Evolutionary conservation across 2,329 filamentous ascomycete genomes (phyloP), one percentile per base, ranked within the genome.

Genomic region (Curvularia verruculosa): DNA sequence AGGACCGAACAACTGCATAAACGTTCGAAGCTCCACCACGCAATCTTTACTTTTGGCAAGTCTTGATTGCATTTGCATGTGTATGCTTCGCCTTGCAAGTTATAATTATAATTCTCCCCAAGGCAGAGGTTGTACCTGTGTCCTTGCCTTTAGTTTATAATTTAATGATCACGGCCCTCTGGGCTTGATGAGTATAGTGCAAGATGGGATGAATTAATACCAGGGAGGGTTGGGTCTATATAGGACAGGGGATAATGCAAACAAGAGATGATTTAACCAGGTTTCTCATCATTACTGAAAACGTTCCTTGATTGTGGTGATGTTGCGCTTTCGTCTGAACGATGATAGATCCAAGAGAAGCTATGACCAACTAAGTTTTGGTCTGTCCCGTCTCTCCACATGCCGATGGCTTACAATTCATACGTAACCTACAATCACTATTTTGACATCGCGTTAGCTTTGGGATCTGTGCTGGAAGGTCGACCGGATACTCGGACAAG

Each of bases 1-100:
- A 78, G 50, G 64, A 75, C 49, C 69, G 72, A 57, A 60, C 60
- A 48, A 7, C 41, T 47, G 63, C 62, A 54, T 73, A 69, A 47
- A 52, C n/a, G 40, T 15, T 36, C n/a, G 18, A 39, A 55, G 28
- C 29, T 54, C 45, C 31, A 50, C 60, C 54, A 63, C 63, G 58
- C 59, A 53, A 58, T 61, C 60, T 59, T 58, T 62, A 60, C 59
- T 65, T 61, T 65, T 49, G 67, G 63, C 64, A 63, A 61, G 64
- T 59, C 56, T 60, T 57, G 43, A 39, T 54, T 63, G 65, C 67
- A 66, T 69, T 64, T 64, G 65, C 65, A 66, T 70, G 56, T 49
- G 55, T 60, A 57, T 47, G 24, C 60, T 40, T 44, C 19, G 31
- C 12, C 26, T 39, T 18, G 57, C 63, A 65, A 56, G 61, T 61